Percentiles rank a stretch among this genome's conserved stretches.
Conservation (phyloP, 768 basidiomycete genomes). For the Suillus discolor region DNA sequence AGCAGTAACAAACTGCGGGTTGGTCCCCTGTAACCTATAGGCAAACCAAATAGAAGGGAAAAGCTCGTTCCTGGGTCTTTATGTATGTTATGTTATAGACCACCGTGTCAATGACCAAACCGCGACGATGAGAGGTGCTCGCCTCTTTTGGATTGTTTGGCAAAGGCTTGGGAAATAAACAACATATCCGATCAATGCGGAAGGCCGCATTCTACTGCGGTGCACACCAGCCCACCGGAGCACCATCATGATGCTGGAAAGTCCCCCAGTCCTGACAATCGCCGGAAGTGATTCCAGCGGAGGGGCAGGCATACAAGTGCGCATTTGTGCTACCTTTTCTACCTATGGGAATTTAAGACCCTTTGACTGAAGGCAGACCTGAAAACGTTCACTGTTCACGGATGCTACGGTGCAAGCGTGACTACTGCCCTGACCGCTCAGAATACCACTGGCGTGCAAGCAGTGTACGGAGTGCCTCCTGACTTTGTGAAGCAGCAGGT, state of each 20-base stretch:
- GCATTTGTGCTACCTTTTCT: constrained; percentile 11
- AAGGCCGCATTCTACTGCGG: not conserved
- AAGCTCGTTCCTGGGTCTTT: not conserved
- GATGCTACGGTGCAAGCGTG: constrained; percentile 79
- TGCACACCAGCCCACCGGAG: too few relatives aligned
- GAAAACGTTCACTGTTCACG: constrained; percentile 78
- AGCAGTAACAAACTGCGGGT: not conserved
- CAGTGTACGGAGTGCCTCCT: constrained; percentile 65
- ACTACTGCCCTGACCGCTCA: constrained; percentile 89
- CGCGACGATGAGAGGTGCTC: not conserved
- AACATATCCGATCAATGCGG: not conserved
- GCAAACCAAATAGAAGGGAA: not conserved
- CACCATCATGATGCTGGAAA: not conserved
- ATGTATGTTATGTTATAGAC: not conserved
- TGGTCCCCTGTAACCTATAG: not conserved
- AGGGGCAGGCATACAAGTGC: constrained; percentile 88
- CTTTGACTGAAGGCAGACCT: constrained; percentile 68
- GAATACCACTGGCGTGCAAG: constrained; percentile 85
- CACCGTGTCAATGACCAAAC: not conserved
- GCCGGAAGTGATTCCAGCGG: constrained; percentile 84
- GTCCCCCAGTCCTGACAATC: constrained; percentile 61
- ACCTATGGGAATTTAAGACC: not conserved
- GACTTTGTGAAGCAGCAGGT: constrained; percentile 79
- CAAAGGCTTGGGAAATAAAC: constrained; percentile 4
- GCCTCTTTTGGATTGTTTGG: constrained; percentile 26